phyloP scores from a whole-genome alignment of 371 early-diverging fungal species.

The Capniomyces stellatus region DNA sequence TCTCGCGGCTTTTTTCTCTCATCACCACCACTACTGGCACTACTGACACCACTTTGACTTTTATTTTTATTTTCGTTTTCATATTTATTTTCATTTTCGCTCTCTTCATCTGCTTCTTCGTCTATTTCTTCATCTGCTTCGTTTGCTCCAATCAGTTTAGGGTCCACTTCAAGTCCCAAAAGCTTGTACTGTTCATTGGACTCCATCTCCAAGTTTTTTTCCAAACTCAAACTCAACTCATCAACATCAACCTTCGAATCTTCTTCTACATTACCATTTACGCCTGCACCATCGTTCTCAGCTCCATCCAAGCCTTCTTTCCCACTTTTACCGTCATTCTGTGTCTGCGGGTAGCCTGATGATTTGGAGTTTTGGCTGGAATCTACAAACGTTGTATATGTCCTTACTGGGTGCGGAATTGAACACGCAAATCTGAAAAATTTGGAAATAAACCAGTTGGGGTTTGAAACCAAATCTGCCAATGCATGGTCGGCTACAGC shows the following conservation, averaged over 20 bases:
- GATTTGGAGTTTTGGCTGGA: no score
- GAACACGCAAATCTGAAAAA: conserved; percentile 2
- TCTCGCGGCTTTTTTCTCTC: neutral
- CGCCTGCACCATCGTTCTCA: neutral
- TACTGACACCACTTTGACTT: neutral
- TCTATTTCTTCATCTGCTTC: neutral
- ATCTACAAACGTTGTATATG: neutral
- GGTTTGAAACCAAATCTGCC: neutral
- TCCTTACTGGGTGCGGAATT: neutral
- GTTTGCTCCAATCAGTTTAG: no score
- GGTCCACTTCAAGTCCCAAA: no score
- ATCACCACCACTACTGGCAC: neutral
- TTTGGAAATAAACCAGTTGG: neutral
- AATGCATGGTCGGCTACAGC: neutral
- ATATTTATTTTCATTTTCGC: neutral
- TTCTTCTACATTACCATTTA: neutral
- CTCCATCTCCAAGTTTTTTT: no score
- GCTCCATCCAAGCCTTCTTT: neutral
- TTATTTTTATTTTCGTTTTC: neutral
- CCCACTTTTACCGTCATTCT: no score
- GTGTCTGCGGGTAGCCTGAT: no score
- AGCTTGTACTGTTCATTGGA: no score
- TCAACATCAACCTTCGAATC: neutral
- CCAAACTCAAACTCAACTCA: neutral
- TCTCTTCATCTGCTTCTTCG: neutral